Evolutionary conservation across 345 rosid species (phyloP).

Genomic region (Aquilaria sinensis): DNA sequence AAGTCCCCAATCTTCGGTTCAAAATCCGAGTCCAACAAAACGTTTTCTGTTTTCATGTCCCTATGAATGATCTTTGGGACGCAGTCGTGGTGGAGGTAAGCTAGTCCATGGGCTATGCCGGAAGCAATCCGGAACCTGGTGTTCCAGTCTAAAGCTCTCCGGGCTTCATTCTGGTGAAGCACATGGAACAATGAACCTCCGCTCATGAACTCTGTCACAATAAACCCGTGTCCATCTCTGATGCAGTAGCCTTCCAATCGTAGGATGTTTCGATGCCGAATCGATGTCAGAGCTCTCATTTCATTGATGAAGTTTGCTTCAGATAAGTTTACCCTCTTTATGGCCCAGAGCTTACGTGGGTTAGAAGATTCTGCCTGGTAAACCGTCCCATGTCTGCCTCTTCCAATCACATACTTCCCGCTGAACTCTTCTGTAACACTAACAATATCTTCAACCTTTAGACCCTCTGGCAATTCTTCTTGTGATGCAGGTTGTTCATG

Average conservation of each 20-base stretch:
- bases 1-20: conserved; percentile 38
- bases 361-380: conserved; percentile 25
- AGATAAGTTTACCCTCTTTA: conserved; percentile 30
- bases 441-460: conserved; percentile 28
- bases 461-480: conserved; percentile 26
- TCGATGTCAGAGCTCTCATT: conserved; percentile 22
- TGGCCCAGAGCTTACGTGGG: conserved; percentile 28
- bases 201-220: conserved; percentile 30
- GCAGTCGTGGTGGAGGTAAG: conserved; percentile 38
- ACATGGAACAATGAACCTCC: conserved; percentile 27
- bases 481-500: conserved; percentile 12
- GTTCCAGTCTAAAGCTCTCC: conserved; percentile 21
- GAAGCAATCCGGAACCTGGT: conserved; percentile 24
- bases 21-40: conserved; percentile 29
- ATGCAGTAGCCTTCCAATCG: conserved; percentile 30
- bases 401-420: conserved; percentile 31
- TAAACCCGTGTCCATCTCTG: conserved; percentile 26
- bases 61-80: conserved; percentile 36
- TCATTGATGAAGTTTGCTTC: conserved; percentile 24
- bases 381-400: conserved; percentile 39
- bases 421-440: conserved; percentile 29
- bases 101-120: conserved; percentile 34
- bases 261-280: conserved; percentile 28
- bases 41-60: conserved; percentile 29
- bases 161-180: conserved; percentile 21